phyloP scores from a whole-genome alignment of 139 green algal species.

The Chlamydomonas asymmetrica region DNA sequence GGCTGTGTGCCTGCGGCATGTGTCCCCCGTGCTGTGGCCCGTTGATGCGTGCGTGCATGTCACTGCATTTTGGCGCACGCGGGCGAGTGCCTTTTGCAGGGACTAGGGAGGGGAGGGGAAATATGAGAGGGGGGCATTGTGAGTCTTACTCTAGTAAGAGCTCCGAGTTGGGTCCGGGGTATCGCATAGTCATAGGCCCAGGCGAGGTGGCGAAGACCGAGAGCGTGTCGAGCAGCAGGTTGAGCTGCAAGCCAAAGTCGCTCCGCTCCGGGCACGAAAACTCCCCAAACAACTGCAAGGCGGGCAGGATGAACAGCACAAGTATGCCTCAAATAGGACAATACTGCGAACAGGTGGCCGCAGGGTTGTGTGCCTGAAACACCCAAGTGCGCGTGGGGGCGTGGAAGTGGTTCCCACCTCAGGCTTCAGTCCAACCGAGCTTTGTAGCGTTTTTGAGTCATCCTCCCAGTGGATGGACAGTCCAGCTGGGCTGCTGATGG shows the following conservation, averaged over 20 bases:
- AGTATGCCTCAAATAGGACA: neutral
- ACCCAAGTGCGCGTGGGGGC: neutral
- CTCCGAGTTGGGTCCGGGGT: constrained; percentile 50
- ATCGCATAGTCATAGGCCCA: constrained; percentile 33
- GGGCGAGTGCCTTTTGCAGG: no score
- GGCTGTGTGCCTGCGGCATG: no score
- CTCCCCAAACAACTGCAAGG: constrained; percentile 41
- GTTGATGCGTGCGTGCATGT: no score
- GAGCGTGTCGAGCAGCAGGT: constrained; percentile 55
- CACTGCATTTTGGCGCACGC: no score
- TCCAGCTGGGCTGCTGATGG: constrained; percentile 29
- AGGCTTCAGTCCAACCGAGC: constrained; percentile 39
- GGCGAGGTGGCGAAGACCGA: constrained; percentile 38
- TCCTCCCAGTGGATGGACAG: constrained; percentile 53
- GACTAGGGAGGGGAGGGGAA: no score
- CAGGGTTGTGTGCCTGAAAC: neutral
- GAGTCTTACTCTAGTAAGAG: constrained; percentile 47
- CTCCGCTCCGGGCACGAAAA: constrained; percentile 23
- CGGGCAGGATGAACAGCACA: neutral
- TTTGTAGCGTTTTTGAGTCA: constrained; percentile 56
- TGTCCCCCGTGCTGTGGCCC: no score
- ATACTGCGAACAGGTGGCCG: neutral
- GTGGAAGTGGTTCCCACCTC: constrained; percentile 22
- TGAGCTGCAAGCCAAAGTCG: constrained; percentile 44
- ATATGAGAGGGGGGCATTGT: no score